phyloP scores from a whole-genome alignment of 2,329 filamentous ascomycete species.

The Apiospora phragmitis region DNA sequence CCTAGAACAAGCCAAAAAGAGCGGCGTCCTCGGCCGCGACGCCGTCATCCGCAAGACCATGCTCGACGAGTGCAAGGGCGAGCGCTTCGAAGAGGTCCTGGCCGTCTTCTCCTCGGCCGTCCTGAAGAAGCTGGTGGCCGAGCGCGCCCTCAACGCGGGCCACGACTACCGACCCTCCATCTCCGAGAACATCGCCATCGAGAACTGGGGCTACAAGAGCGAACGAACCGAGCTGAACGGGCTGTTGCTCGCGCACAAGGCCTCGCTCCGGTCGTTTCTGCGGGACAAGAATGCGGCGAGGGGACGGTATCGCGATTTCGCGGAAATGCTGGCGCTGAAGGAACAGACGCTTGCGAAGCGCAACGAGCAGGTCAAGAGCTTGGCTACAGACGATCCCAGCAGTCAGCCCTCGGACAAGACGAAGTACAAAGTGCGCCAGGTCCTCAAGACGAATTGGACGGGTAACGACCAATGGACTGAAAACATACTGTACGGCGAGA shows the following conservation, averaged over 20 bases:
- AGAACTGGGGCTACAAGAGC: constrained; percentile 57
- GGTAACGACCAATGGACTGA: constrained; percentile 76
- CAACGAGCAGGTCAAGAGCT: constrained; percentile 44
- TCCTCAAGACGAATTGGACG: constrained; percentile 73
- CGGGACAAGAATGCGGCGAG: constrained; percentile 60
- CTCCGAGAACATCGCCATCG: constrained; percentile 57
- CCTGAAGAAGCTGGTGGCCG: constrained; percentile 65
- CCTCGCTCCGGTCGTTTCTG: constrained; percentile 61
- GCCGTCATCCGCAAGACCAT: constrained; percentile 86
- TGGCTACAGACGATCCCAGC: constrained; percentile 24
- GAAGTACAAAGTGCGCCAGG: constrained; percentile 54
- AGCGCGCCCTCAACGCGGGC: constrained; percentile 38
- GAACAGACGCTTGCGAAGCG: constrained; percentile 57
- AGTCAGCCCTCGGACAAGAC: constrained; percentile 42
- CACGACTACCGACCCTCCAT: constrained; percentile 44
- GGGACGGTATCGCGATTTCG: constrained; percentile 62
- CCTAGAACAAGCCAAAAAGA: constrained; percentile 86
- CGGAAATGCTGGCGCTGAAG: constrained; percentile 63
- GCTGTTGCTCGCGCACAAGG: constrained; percentile 73
- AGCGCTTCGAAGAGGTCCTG: constrained; percentile 84
- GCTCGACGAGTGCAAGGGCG: constrained; percentile 94
- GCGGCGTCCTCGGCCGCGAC: constrained; percentile 77
- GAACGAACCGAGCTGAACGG: constrained; percentile 59
- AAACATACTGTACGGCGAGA: constrained; percentile 67
- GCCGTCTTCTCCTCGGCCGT: constrained; percentile 82